Conservation (phyloP, 2,329 filamentous ascomycete genomes). For the Curvularia sp. region DNA sequence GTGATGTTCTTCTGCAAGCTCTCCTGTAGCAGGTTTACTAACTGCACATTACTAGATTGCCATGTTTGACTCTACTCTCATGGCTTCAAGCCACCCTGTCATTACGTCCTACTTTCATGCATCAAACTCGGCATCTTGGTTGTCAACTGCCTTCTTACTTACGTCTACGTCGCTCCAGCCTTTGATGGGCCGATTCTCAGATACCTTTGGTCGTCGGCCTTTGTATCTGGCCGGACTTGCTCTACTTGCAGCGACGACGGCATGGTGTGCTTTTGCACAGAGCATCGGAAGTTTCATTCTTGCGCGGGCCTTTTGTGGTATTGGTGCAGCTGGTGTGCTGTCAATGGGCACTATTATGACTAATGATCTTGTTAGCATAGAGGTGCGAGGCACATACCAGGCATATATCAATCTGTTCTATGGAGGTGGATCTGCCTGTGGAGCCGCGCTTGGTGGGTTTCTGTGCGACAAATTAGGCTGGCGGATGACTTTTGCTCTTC, state of each 20-base stretch:
- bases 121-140: conserved; percentile 81
- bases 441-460: conserved; percentile 73
- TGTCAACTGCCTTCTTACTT: conserved; percentile 79
- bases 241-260: conserved; percentile 69
- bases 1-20: background rate
- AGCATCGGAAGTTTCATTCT: conserved; percentile 74
- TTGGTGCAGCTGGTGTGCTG: conserved; percentile 76
- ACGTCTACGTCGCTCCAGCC: conserved; percentile 80
- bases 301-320: conserved; percentile 73
- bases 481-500: conserved; percentile 71
- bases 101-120: conserved; percentile 81
- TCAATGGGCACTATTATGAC: conserved; percentile 73
- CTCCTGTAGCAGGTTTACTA: background rate
- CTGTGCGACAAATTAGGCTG: conserved; percentile 75
- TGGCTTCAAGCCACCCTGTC: conserved; percentile 81
- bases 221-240: conserved; percentile 70
- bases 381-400: conserved; percentile 75
- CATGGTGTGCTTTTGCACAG: conserved; percentile 72
- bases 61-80: conserved; percentile 77
- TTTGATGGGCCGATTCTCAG: conserved; percentile 75
- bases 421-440: conserved; percentile 61
- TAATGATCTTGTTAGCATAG: conserved; percentile 76
- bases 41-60: conserved; percentile 36
- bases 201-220: conserved; percentile 73
- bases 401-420: conserved; percentile 71